Evolutionary conservation across 768 basidiomycete genomes (phyloP), one percentile per base, ranked within the genome.

Genomic region (Antrodiella citrinella): DNA sequence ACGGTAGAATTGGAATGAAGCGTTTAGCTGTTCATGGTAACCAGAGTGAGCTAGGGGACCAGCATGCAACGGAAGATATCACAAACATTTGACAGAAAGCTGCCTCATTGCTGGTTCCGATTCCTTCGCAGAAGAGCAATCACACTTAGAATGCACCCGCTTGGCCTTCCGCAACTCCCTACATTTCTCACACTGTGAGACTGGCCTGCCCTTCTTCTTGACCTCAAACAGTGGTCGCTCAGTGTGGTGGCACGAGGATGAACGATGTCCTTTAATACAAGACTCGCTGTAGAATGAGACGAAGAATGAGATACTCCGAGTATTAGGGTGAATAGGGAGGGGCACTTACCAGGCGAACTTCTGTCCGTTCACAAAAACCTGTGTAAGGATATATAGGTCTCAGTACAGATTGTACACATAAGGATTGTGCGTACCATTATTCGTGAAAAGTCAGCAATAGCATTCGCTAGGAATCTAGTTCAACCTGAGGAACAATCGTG

Each of bases 181-280:
- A 46, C 63, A 64, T 51, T 64, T 61, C 25, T 61, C 59, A 35
- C 81, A 82, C 62, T 78, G 79, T 3, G 79, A 78, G 35, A 77
- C 69, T 2, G 73, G 77, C 49, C 74, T 72, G 54, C 72, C 82
- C 65, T 74, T 82, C 72, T 74, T 85, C 78, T 71, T 79, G 56
- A 83, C 87, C 75, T 79, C 90, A 64, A 84, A 92, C 47, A 95
- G 74, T 30, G 91, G 85, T 39, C 92, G 79, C 65, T 92, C 89
- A 48, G 81, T 85, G 64, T 95, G 92, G 62, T 81, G 84, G 70
- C 92, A 95, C 24, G 82, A 77, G 13, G 89, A 90, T 13, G 91
- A 93, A 45, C 92, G 81, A 68, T 95, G 91, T 15, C 91, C 92
- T 69, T 92, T 92, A 68, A 93, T 93, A 71, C 92, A 95, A 57